These are phyloP conservation scores for Pseudonectria foliicola DNA, from an alignment of 2,329 filamentous ascomycete species.

Conservation along the genomic window DNA sequence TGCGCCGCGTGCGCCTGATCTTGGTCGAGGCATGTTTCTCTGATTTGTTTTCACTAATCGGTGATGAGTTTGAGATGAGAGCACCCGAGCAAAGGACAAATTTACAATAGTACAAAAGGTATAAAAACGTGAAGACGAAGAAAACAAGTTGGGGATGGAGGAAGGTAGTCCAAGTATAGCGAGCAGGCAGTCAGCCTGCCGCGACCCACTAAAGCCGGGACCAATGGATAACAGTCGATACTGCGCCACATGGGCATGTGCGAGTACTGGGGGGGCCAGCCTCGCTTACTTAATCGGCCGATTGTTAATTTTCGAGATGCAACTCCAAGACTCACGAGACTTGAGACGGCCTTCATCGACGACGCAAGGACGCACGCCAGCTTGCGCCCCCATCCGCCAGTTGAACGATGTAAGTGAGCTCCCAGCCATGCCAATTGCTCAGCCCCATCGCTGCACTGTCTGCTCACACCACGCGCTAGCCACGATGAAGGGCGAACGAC, in stretches of 20 bases:
- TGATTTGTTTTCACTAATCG: background rate
- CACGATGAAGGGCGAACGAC: slow-evolving; percentile 26
- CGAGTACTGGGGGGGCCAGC: slow-evolving; percentile 11
- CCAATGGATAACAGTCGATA: slow-evolving; percentile 9
- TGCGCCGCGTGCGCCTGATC: slow-evolving; percentile 1
- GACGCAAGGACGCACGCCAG: slow-evolving; percentile 12
- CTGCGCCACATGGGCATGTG: slow-evolving; percentile 7
- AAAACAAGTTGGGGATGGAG: slow-evolving; percentile 11
- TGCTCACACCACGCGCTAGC: slow-evolving; percentile 7
- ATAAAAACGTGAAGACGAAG: slow-evolving; percentile 1
- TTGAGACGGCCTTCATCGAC: slow-evolving; percentile 12
- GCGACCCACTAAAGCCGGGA: slow-evolving; percentile 7
- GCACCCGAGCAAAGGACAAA: background rate
- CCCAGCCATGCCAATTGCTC: background rate
- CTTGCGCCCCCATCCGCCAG: slow-evolving; percentile 13
- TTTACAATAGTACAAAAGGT: background rate
- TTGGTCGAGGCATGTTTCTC: slow-evolving; percentile 10
- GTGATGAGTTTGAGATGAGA: background rate
- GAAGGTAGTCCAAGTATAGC: slow-evolving; percentile 5
- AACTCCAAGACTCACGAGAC: slow-evolving; percentile 10
- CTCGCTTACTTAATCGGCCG: slow-evolving; percentile 27
- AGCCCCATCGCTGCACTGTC: accelerated
- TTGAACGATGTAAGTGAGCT: slow-evolving; percentile 14
- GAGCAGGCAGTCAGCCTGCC: slow-evolving; percentile 18
- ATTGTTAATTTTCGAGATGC: slow-evolving; percentile 24